phyloP scores from a whole-genome alignment of 2,329 filamentous ascomycete genomes.

The Elsinoe fawcettii region DNA sequence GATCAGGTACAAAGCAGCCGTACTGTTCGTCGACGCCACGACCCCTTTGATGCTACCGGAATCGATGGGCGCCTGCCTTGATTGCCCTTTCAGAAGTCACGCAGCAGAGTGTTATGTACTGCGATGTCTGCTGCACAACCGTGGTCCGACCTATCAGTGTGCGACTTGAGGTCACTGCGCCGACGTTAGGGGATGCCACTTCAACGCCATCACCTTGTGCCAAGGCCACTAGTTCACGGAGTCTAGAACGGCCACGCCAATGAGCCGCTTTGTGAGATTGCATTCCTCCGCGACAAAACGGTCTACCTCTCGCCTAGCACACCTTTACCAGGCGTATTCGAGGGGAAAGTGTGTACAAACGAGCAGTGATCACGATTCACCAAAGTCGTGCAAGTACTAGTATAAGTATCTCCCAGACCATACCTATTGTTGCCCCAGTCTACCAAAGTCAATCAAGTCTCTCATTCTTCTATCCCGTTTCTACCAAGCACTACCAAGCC shows the following conservation, averaged over 20 bases:
- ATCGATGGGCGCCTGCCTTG: not conserved
- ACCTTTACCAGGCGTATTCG: not conserved
- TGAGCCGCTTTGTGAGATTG: slow-evolving; percentile 6
- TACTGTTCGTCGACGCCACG: not conserved
- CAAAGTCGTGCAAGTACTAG: not conserved
- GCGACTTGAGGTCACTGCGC: not conserved
- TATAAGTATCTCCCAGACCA: slow-evolving; percentile 2
- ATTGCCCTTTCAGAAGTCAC: not conserved
- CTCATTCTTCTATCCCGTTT: not conserved
- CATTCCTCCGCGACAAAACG: not conserved
- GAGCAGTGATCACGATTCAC: not conserved
- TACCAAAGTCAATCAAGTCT: not conserved
- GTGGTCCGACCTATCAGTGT: not conserved
- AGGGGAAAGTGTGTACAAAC: not conserved
- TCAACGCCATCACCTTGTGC: not conserved
- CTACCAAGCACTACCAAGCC: not conserved
- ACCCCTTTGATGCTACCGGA: not conserved
- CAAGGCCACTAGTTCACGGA: slow-evolving; percentile 4
- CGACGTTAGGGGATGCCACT: slow-evolving; percentile 1
- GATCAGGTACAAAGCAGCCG: not conserved
- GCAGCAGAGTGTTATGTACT: not conserved
- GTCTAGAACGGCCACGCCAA: slow-evolving; percentile 4
- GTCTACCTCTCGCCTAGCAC: not conserved
- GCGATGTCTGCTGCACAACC: not conserved
- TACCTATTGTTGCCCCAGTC: not conserved